These are phyloP conservation scores for Eruca vesicaria DNA, from an alignment of 441 rosid species.

Conservation along the genomic window DNA sequence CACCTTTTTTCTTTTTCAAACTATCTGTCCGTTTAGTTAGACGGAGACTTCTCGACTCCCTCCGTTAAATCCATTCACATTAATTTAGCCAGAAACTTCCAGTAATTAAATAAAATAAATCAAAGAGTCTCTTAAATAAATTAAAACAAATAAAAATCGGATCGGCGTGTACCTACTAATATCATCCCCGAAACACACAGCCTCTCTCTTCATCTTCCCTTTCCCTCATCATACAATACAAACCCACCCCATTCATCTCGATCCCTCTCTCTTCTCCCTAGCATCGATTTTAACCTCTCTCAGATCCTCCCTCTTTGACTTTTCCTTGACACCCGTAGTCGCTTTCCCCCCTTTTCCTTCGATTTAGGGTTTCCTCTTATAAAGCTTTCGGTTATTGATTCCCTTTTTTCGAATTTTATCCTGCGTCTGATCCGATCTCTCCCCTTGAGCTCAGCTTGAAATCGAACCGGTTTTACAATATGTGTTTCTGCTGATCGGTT, in stretches of 20 bases:
- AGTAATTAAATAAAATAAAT: background rate
- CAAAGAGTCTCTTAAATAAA: background rate
- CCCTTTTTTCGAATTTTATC: too few relatives aligned
- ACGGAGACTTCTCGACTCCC: slow-evolving; percentile 13
- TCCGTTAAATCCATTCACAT: slow-evolving; percentile 13
- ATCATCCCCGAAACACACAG: slow-evolving; percentile 22
- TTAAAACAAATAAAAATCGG: background rate
- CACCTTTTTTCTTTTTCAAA: background rate
- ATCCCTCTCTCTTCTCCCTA: slow-evolving; percentile 27
- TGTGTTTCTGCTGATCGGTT: slow-evolving; percentile 12
- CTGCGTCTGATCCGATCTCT: slow-evolving; percentile 32
- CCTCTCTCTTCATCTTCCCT: slow-evolving; percentile 12
- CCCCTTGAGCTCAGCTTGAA: background rate
- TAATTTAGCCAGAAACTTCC: background rate
- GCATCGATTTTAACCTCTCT: slow-evolving; percentile 19
- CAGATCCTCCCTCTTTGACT: slow-evolving; percentile 32
- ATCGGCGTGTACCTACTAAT: slow-evolving; percentile 33
- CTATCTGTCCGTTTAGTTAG: background rate
- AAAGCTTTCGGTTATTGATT: background rate
- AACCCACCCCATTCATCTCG: slow-evolving; percentile 19
- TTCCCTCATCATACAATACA: background rate
- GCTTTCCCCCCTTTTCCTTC: slow-evolving; percentile 28
- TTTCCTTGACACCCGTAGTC: slow-evolving; percentile 25
- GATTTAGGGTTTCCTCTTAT: slow-evolving; percentile 34
- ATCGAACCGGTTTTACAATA: background rate